Base-by-base conservation (phyloP, 108 stramenopile species). In the Nitzschia putrida region DNA sequence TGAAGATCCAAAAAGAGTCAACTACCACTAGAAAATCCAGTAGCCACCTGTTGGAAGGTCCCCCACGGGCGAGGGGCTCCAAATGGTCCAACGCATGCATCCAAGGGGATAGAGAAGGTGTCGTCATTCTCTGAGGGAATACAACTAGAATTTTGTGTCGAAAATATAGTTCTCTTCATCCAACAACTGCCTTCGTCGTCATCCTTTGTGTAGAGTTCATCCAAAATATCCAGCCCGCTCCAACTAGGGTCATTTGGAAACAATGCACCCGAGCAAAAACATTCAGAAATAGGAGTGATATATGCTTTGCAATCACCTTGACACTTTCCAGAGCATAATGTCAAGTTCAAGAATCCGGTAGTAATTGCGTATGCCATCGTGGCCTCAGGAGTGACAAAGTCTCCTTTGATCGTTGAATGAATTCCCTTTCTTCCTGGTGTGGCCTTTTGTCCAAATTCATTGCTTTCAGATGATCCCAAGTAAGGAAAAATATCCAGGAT, bases 21-120 rank as follows among this genome's bases (percentile, higher is more conserved):
- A n/a, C n/a, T 4, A 34, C 4, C 29, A 34, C 4, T 34, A 4
- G 47, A 16, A 18, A 49, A 3, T 49, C 6, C 47, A 55, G 23
- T 25, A 25, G 54, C 6, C 23, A 55, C 23, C 22, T 55, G 3
- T 16, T 55, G 23, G 54, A 25, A 80, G 18, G 41, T 64, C 5
- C 79, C 79, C 79, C 79, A 80, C 5, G 79, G 79, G 18, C 79
- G 57, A 37, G 79, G 79, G 34, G 21, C 7, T 11, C 79, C 74
- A 49, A 80, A 80, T 12, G 79, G 79, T 3, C 79, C 79, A 29
- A 80, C 74, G 57, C 79, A 80, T 21, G n/a, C 57, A 25, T 66
- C 44, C 49, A 80, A 49, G 8, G 79, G 79, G 7, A 80, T 58
- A 7, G 18, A 14, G 45, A 76, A 71, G 14, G 26, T 38, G 23